phyloP scores from a whole-genome alignment of 2,329 filamentous ascomycete species.

The Cercospora zeae-maydis region DNA sequence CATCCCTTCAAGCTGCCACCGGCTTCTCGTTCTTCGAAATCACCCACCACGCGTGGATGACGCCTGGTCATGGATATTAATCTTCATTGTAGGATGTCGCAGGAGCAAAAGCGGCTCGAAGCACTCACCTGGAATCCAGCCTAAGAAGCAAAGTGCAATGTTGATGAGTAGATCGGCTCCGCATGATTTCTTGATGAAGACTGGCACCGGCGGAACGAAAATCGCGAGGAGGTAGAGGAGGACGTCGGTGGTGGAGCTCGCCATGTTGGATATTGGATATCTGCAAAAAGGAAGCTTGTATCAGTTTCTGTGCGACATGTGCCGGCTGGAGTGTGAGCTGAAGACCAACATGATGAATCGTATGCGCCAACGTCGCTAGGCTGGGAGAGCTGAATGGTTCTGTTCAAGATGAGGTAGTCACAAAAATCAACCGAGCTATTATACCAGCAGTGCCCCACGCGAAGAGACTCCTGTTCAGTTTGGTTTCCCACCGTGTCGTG shows the following conservation, averaged over 20 bases:
- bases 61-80: constrained; percentile 43
- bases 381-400: not conserved
- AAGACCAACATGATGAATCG: not conserved
- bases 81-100: not conserved
- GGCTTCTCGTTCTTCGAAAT: not conserved
- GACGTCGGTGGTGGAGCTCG: constrained; percentile 15
- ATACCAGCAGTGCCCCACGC: not conserved
- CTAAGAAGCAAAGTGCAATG: constrained; percentile 75
- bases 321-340: not conserved
- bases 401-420: not conserved
- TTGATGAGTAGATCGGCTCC: constrained; percentile 81
- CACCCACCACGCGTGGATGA: constrained; percentile 61
- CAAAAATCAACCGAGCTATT: not conserved
- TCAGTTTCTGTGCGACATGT: not conserved
- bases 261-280: not conserved
- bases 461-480: not conserved
- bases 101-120: not conserved
- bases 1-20: not conserved
- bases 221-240: constrained; percentile 52
- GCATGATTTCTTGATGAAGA: constrained; percentile 86
- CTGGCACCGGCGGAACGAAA: constrained; percentile 80
- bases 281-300: not conserved
- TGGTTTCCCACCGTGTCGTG: not conserved
- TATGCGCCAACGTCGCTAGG: not conserved
- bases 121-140: constrained; percentile 44